Base-by-base conservation (phyloP, 306 rosid genomes). In the Cicer bijugum region DNA sequence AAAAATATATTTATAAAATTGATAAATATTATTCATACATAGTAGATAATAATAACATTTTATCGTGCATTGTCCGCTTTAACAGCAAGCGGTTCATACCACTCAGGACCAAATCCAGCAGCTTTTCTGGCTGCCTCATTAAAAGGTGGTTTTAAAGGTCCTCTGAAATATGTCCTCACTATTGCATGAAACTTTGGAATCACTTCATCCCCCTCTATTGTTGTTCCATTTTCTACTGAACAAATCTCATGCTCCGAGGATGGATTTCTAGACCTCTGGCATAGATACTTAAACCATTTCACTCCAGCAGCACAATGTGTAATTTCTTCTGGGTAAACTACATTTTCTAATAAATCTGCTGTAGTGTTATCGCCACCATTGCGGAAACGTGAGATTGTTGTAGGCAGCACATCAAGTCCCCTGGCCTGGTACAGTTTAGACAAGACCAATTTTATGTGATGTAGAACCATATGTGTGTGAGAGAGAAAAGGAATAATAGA, bases 251-350 rank as follows among this genome's bases (percentile, higher is more conserved):
- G 23, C 52, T 75, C 67, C 17, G 69, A 19, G 56, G 38, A 60
- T 1, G 57, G 71, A 16, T 81, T 71, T 19, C 35, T 51, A 15
- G 72, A 23, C 83, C 91, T 83, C 73, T 57, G 68, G 84, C 88
- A 90, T 56, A 89, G 82, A 72, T 89, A 90, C 66, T 71, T 89
- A 82, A 93, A 93, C 98, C 97, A 90, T 70, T 76, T 87, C 37
- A 93, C 88, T 37, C 98, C 98, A 52, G 93, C 93, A 47, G 93
- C 90, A 66, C 98, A 93, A 65, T 93, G 97, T 47, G 90, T 89
- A 12, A 90, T 86, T 82, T 93, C 98, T 70, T 93, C 98, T 1
- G 93, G 93, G 71, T 89, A 89, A 60, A 93, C 84, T 74, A 90
- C 89, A 7, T 74, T 88, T 85, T 90, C 98, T 28, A 93, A 85